These are phyloP conservation scores for Termitomyces sp. DNA, from an alignment of 768 basidiomycete genomes.

Conservation along the genomic window DNA sequence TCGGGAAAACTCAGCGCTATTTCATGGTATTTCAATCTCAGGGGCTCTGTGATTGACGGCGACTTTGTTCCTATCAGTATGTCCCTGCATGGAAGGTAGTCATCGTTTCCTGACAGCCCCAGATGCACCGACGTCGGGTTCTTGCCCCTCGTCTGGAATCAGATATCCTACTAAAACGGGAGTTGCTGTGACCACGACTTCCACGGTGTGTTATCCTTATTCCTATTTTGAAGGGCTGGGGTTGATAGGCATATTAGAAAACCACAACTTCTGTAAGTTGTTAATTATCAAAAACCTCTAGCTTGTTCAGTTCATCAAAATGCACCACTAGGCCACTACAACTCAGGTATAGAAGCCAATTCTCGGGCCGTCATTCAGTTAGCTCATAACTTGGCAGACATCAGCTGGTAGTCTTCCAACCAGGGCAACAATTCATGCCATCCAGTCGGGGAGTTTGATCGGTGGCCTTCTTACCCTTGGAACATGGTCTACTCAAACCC, in stretches of 20 bases:
- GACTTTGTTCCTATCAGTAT: constrained; percentile 53
- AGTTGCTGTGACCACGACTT: neutral
- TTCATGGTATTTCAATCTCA: constrained; percentile 59
- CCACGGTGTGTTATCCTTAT: constrained; percentile 14
- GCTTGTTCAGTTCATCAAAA: neutral
- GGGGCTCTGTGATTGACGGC: constrained; percentile 66
- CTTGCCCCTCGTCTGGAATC: constrained; percentile 48
- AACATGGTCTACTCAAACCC: constrained; percentile 58
- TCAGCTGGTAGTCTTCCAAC: constrained; percentile 28
- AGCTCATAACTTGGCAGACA: constrained; percentile 6
- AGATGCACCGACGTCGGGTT: constrained; percentile 46
- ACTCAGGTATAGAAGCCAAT: constrained; percentile 10
- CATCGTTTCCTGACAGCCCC: neutral
- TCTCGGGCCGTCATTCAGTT: neutral
- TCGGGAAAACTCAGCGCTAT: constrained; percentile 29
- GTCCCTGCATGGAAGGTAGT: constrained; percentile 10
- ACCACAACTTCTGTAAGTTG: constrained; percentile 13
- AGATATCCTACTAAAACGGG: constrained; percentile 55
- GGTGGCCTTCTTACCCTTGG: constrained; percentile 52
- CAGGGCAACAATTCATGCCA: constrained; percentile 41
- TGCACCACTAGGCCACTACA: constrained; percentile 3
- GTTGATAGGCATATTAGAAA: neutral
- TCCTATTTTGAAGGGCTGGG: neutral
- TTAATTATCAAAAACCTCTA: neutral
- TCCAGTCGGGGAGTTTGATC: constrained; percentile 25